phyloP scores from a whole-genome alignment of 495 filamentous ascomycete species.

The Cairneyella variabilis region DNA sequence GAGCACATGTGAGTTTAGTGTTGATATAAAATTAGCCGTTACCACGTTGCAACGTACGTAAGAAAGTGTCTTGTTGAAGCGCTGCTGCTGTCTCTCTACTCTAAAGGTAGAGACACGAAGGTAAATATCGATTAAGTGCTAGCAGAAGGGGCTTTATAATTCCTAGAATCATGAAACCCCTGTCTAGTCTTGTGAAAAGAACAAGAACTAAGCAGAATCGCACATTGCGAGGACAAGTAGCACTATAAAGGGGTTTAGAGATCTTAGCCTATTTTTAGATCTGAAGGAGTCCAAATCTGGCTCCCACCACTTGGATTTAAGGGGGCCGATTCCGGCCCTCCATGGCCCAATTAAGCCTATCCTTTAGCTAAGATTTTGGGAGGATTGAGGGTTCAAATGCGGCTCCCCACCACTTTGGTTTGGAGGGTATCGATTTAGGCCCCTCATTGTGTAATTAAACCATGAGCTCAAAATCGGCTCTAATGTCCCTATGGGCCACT shows the following conservation, averaged over 20 bases:
- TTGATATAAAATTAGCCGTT: too few relatives aligned
- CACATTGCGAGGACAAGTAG: not conserved
- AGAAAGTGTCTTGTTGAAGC: too few relatives aligned
- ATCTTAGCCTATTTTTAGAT: slow-evolving; percentile 10
- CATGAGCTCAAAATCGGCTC: slow-evolving; percentile 6
- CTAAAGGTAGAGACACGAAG: slow-evolving; percentile 9
- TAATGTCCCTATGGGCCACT: not conserved
- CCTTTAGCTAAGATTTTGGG: slow-evolving; percentile 4
- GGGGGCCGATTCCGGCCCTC: slow-evolving; percentile 5
- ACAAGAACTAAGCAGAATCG: slow-evolving; percentile 13
- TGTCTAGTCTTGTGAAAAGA: slow-evolving; percentile 1
- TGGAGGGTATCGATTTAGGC: slow-evolving; percentile 9
- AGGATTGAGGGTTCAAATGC: slow-evolving; percentile 4
- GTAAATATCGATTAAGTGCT: slow-evolving; percentile 11
- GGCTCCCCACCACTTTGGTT: slow-evolving; percentile 1
- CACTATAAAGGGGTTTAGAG: slow-evolving; percentile 11
- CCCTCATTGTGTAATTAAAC: slow-evolving; percentile 3
- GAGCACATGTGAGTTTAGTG: too few relatives aligned
- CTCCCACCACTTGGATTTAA: slow-evolving; percentile 1
- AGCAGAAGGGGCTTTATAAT: slow-evolving; percentile 7
- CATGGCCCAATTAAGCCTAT: slow-evolving; percentile 3
- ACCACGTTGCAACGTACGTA: too few relatives aligned
- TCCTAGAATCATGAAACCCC: slow-evolving; percentile 9
- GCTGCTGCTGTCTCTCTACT: slow-evolving; percentile 6
- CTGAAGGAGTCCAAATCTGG: not conserved